Evolutionary conservation across 768 basidiomycete genomes (phyloP).

Genomic region (Suillus brevipes): DNA sequence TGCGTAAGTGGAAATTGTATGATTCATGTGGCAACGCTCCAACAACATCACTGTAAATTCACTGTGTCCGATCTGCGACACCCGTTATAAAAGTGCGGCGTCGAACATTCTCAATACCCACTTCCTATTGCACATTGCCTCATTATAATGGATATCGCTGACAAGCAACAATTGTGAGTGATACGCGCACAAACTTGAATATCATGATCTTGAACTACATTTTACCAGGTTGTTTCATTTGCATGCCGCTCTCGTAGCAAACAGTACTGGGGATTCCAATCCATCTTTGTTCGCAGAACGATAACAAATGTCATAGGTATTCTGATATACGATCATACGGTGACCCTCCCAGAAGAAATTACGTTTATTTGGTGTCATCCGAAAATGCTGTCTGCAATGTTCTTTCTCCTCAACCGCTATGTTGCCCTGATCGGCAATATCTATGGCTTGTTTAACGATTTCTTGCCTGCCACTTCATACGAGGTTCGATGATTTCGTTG

Average conservation of each 20-base stretch:
- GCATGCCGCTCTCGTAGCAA: constrained; percentile 1
- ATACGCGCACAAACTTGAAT: not conserved
- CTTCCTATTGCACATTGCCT: not conserved
- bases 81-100: not conserved
- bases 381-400: constrained; percentile 38
- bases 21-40: no score
- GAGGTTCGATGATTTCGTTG: not conserved
- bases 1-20: no score
- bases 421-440: constrained; percentile 43
- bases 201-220: not conserved
- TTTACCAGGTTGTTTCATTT: constrained; percentile 7
- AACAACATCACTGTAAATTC: not conserved
- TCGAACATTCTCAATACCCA: not conserved
- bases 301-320: constrained; percentile 18
- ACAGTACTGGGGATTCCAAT: constrained; percentile 1
- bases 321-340: constrained; percentile 30
- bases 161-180: not conserved
- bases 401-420: constrained; percentile 54
- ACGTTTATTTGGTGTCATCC: constrained; percentile 46
- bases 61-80: not conserved
- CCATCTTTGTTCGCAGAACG: not conserved
- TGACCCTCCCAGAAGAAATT: constrained; percentile 39
- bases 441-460: constrained; percentile 30
- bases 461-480: constrained; percentile 13
- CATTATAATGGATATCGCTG: not conserved